Evolutionary conservation across 331 rosid species (phyloP), one percentile per base, ranked within the genome.

Genomic region (Quercus phellos): DNA sequence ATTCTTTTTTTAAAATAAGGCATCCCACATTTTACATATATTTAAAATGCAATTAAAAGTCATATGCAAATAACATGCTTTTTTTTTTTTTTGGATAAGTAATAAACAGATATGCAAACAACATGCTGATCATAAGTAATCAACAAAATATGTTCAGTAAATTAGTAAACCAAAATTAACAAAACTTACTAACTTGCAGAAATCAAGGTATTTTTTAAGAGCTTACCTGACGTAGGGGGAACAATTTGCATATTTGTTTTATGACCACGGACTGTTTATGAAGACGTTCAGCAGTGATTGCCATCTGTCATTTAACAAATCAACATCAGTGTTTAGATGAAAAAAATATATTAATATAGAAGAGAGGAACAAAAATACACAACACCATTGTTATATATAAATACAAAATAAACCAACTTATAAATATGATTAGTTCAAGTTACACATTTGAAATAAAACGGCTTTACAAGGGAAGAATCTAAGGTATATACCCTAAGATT

Each of bases 161-260:
- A 51, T 55, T 43, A 19, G 38, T 38, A 43, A 21, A 64, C 4
- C 30, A 76, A 24, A 64, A 17, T 69, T 9, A 38, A 35, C 21
- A 64, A 38, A 11, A 38, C 12, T 38, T 2, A 6, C 73, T 35
- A 18, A 24, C 74, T 38, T 43, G 55, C 81, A 86, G 16, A 74
- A 71, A 79, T 63, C 58, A 75, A 71, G 46, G 63, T 16, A 11
- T 0, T 64, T 73, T 55, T 70, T 24, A 74, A 77, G 38, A 35
- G 56, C 90, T 85, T 91, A 95, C 99, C 90, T 88, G 90, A 16
- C 98, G 92, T 84, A 85, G 99, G 55, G 98, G 97, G 79, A 95
- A 93, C 81, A 95, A 76, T 81, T 89, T 95, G 89, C 99, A 93
- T 84, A 95, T 88, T 80, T 95, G 98, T 86, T 91, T 95, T 73